Evolutionary conservation across 768 basidiomycete species (phyloP).

Genomic region (Boletus rubroflammeus): DNA sequence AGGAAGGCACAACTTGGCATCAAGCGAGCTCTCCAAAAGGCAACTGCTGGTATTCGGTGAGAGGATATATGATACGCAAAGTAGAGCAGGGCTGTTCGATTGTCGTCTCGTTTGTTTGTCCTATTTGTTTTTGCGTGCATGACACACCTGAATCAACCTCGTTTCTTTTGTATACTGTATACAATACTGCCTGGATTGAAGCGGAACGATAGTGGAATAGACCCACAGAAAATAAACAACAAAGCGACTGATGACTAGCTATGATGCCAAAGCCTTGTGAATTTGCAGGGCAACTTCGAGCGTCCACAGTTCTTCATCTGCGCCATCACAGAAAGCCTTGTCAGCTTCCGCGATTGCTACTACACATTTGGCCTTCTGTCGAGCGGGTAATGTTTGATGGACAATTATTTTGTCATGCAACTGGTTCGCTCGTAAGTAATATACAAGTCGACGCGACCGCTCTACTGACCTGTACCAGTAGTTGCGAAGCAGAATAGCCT

Average conservation of each 20-base stretch:
- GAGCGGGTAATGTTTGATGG: conserved; percentile 76
- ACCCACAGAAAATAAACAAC: too few species aligned
- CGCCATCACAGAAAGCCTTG: conserved; percentile 93
- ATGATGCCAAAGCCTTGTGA: conserved; percentile 52
- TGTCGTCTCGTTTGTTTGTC: conserved; percentile 17
- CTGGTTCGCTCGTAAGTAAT: conserved; percentile 39
- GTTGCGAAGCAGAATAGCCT: conserved; percentile 90
- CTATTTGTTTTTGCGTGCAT: conserved; percentile 9
- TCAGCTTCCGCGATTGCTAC: conserved; percentile 91
- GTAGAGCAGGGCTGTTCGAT: conserved; percentile 15
- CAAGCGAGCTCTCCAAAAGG: conserved; percentile 98
- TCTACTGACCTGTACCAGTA: conserved; percentile 74
- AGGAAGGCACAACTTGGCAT: conserved; percentile 94
- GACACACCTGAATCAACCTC: conserved; percentile 13
- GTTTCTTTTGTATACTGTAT: conserved; percentile 7
- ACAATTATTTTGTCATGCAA: conserved; percentile 84
- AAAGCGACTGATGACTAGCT: background rate
- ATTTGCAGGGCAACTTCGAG: conserved; percentile 83
- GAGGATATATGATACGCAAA: conserved; percentile 8
- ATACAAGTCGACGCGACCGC: background rate
- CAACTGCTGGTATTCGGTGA: conserved; percentile 85
- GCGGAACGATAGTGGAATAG: background rate
- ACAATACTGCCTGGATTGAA: background rate
- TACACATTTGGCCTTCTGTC: conserved; percentile 77
- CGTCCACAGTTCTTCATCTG: conserved; percentile 95